phyloP scores from a whole-genome alignment of 805 yeast genomes.

The Danielia reshetovae region DNA sequence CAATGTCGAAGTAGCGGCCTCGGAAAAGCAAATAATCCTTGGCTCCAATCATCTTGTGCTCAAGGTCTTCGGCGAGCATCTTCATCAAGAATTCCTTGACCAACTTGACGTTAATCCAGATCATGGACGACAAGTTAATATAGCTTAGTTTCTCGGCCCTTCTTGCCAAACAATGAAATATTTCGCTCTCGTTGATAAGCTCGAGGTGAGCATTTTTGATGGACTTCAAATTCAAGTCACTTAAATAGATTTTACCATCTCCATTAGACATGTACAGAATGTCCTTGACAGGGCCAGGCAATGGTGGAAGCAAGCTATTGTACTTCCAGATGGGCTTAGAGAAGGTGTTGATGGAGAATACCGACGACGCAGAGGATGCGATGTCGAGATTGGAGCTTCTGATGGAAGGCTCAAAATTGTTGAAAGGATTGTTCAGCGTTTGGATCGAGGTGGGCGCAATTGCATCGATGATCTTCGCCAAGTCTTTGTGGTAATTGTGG shows the following conservation, averaged over 20 bases:
- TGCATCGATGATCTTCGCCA: constrained; percentile 21
- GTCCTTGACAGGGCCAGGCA: constrained; percentile 20
- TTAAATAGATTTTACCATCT: constrained; percentile 30
- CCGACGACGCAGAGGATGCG: constrained; percentile 14
- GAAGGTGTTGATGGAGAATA: constrained; percentile 23
- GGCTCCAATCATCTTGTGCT: constrained; percentile 4
- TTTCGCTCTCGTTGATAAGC: constrained; percentile 29
- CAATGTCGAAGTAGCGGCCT: constrained; percentile 5
- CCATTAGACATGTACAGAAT: constrained; percentile 26
- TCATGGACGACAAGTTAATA: constrained; percentile 41
- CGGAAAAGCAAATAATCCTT: constrained; percentile 5
- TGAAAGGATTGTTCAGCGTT: constrained; percentile 2
- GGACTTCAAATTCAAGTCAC: constrained; percentile 40
- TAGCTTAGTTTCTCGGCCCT: constrained; percentile 24
- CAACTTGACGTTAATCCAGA: constrained; percentile 43
- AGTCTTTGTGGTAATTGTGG: constrained; percentile 34
- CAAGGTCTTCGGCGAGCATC: constrained; percentile 4
- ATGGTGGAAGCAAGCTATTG: constrained; percentile 37
- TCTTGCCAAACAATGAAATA: constrained; percentile 16
- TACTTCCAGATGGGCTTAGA: constrained; percentile 31
- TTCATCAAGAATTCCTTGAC: constrained; percentile 29
- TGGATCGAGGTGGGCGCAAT: constrained; percentile 8
- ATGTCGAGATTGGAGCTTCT: constrained; percentile 1
- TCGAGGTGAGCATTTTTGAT: constrained; percentile 29
- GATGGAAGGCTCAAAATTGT: background rate